Evolutionary conservation across 2,329 filamentous ascomycete genomes (phyloP).

Genomic region (Cercospora sp.): DNA sequence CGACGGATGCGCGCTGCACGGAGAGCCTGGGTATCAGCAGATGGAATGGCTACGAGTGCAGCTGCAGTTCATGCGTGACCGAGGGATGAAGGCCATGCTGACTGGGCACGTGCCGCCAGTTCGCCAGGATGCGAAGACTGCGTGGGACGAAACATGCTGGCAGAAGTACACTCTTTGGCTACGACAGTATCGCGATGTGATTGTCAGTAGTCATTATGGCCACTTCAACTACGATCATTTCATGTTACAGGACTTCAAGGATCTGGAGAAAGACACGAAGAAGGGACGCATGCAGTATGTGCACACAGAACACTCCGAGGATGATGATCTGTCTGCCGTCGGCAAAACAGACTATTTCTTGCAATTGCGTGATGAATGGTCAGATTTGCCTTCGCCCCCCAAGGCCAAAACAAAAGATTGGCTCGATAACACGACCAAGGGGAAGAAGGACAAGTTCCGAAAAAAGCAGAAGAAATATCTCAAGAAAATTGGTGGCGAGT

Average conservation of each 20-base stretch:
- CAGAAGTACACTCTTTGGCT: slow-evolving; percentile 94
- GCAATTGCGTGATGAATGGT: slow-evolving; percentile 76
- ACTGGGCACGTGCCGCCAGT: slow-evolving; percentile 94
- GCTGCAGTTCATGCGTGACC: slow-evolving; percentile 75
- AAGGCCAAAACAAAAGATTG: slow-evolving; percentile 29
- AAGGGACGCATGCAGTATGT: slow-evolving; percentile 43
- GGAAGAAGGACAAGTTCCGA: slow-evolving; percentile 47
- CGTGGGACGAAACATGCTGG: slow-evolving; percentile 98
- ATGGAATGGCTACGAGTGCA: slow-evolving; percentile 95
- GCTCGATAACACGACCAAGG: slow-evolving; percentile 33
- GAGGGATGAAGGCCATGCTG: slow-evolving; percentile 90
- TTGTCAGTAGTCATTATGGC: slow-evolving; percentile 76
- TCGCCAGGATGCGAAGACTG: slow-evolving; percentile 76
- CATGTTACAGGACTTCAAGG: slow-evolving; percentile 79
- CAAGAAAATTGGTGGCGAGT: slow-evolving; percentile 73
- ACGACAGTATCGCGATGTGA: slow-evolving; percentile 84
- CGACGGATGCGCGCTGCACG: slow-evolving; percentile 77
- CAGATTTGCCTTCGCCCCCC: slow-evolving; percentile 64
- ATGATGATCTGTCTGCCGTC: slow-evolving; percentile 57
- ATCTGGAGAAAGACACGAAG: slow-evolving; percentile 63
- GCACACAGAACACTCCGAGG: slow-evolving; percentile 17
- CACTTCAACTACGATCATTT: slow-evolving; percentile 99
- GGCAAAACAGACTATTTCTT: slow-evolving; percentile 79
- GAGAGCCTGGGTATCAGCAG: slow-evolving; percentile 87
- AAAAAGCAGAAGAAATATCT: slow-evolving; percentile 58